Conservation (phyloP, 2,329 filamentous ascomycete species). For the Paradendryphiella salina region DNA sequence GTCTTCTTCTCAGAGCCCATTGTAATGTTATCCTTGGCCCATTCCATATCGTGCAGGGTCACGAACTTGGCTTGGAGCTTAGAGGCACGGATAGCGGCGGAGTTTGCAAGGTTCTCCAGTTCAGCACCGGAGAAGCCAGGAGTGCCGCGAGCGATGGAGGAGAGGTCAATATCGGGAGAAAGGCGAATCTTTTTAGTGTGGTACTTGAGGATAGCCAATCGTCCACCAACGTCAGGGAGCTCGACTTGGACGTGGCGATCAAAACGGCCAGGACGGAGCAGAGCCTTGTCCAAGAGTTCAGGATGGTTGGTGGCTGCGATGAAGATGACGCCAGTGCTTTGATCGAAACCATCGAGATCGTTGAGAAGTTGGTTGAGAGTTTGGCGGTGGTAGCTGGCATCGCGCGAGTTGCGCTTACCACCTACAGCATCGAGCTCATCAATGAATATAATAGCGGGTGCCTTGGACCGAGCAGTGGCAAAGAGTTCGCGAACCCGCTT, state of each 20-base stretch:
- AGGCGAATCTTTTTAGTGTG: slow-evolving; percentile 91
- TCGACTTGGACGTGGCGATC: slow-evolving; percentile 89
- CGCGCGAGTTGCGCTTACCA: slow-evolving; percentile 86
- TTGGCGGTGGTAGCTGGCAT: slow-evolving; percentile 94
- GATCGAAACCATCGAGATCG: slow-evolving; percentile 94
- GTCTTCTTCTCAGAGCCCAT: slow-evolving; percentile 94
- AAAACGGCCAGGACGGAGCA: slow-evolving; percentile 92
- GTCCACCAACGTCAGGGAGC: slow-evolving; percentile 89
- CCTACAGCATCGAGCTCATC: slow-evolving; percentile 94
- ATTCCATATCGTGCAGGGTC: slow-evolving; percentile 81
- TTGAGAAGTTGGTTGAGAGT: slow-evolving; percentile 96
- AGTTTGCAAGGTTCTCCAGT: slow-evolving; percentile 94
- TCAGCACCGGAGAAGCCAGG: slow-evolving; percentile 94
- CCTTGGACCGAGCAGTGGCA: slow-evolving; percentile 76
- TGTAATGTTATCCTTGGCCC: slow-evolving; percentile 97
- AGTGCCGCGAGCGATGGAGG: slow-evolving; percentile 81
- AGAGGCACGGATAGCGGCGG: slow-evolving; percentile 92
- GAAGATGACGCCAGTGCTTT: slow-evolving; percentile 92
- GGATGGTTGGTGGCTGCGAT: slow-evolving; percentile 96
- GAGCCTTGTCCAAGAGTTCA: slow-evolving; percentile 88
- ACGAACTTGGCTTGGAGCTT: slow-evolving; percentile 79
- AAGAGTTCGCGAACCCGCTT: slow-evolving; percentile 97
- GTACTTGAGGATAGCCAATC: slow-evolving; percentile 89
- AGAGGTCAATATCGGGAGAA: slow-evolving; percentile 76
- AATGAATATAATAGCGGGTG: slow-evolving; percentile 92